Base-by-base conservation (phyloP, 768 basidiomycete species). In the Lentinula boryana region DNA sequence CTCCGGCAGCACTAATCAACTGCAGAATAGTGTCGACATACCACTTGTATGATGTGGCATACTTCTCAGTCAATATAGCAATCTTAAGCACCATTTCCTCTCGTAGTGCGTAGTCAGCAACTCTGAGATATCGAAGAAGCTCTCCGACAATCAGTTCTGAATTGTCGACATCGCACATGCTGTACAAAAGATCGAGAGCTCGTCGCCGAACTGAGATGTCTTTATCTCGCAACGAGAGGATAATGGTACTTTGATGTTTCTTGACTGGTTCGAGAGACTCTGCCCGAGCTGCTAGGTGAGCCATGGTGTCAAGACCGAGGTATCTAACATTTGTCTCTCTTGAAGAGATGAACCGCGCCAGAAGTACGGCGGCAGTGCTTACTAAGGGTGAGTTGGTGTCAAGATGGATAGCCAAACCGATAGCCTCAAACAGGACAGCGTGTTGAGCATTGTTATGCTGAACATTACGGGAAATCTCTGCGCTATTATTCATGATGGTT, bases 51-150 rank as follows among this genome's bases (percentile, higher is more conserved):
- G 93, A 97, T 60, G 85, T 90, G 23, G 97, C 97, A 68, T 98
- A 98, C 76, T 97, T 93, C 72, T 99, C 97, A n/a, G 97, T 98
- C 62, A 98, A 79, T 63, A 98, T 95, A 44, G 97, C 97, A 60
- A 99, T 96, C 74, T 98, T 98, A 58, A 98, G 80, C 1, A 98
- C 97, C 95, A 98, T 95, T 74, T 99, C 95, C 75, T 99, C 97
- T 48, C 97, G 83, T 35, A 99, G 79, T 15, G 88, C 94, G 67
- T 98, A 98, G 72, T 99, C 97, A 6, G 97, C 97, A n/a, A 97
- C 86, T 70, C 86, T 86, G 61, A 99, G 84, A 72, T 98, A 99
- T 60, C 91, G 86, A 59, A 99, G 78, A 16, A 99, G 81, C 73
- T 99, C 96, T 40, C 91, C 95, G 36, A 99, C 97, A 67, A 98